phyloP scores from a whole-genome alignment of 2,329 filamentous ascomycete species.

The Ophiostoma populinum region DNA sequence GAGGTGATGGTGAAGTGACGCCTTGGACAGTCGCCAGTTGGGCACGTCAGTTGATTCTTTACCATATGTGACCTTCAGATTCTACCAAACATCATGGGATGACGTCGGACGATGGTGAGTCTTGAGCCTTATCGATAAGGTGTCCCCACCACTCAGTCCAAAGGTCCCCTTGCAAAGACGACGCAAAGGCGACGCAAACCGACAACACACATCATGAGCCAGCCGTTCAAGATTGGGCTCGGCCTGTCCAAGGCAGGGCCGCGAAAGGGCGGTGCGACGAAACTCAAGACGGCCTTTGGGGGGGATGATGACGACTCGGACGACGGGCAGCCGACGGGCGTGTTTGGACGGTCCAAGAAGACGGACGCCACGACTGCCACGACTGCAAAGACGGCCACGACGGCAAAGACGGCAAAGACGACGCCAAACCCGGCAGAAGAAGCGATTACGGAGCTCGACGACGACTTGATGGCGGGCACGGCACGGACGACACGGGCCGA shows the following conservation, averaged over 20 bases:
- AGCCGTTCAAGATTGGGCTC: constrained; percentile 12
- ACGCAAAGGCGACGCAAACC: no score
- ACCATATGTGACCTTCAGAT: no score
- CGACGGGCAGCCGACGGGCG: constrained; percentile 13
- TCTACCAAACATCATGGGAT: no score
- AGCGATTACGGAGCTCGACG: constrained; percentile 40
- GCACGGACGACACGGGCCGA: neutral
- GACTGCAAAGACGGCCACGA: neutral
- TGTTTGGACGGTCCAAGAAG: constrained; percentile 4
- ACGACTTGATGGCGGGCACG: constrained; percentile 25
- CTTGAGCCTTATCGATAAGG: constrained; percentile 8
- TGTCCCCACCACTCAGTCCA: no score
- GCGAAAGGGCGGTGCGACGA: constrained; percentile 36
- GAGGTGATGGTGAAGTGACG: no score
- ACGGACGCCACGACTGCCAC: constrained; percentile 5
- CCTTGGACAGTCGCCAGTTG: no score
- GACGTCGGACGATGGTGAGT: no score
- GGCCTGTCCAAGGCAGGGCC: constrained; percentile 26
- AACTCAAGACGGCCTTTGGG: constrained; percentile 40
- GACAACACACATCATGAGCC: constrained; percentile 1
- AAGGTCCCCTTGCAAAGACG: no score
- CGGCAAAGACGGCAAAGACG: constrained; percentile 7
- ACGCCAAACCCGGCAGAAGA: constrained; percentile 25
- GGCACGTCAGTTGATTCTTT: no score
- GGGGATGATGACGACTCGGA: constrained; percentile 35